Evolutionary conservation across 805 yeast species (phyloP), one percentile per base, ranked within the genome.

Genomic region (Lachancea quebecensis): DNA sequence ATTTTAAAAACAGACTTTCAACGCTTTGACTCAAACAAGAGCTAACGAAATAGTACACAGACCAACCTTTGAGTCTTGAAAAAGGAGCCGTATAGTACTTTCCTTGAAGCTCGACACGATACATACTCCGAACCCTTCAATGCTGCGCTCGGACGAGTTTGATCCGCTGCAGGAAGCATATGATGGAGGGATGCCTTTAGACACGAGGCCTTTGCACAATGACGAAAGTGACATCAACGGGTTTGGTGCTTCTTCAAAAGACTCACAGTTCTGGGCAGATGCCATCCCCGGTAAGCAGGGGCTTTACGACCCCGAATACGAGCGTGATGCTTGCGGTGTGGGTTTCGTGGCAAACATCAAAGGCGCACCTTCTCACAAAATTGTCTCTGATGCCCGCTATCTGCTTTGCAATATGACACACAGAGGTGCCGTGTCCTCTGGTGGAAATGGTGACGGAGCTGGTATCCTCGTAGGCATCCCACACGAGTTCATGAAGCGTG

Each of bases 361-460:
- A 66, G 97, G 97, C 46, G 63, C 73, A 28, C 77, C 81, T 25
- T 82, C 95, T 44, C 99, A 93, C 72, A 89, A 90, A 63, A 88
- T 91, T 56, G 89, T 91, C 49, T 81, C 95, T 35, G 98, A 93
- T 70, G 96, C 96, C 35, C 74, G 80, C 55, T 79, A 78, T 62
- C 71, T 91, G 58, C 79, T 91, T 45, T 90, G 98, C 72, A 91
- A 93, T 70, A 93, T 91, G 99, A 86, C 97, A 50, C 99, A 91
- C 68, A 81, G 99, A 71, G 99, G 99, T 63, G 98, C 98, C 35
- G 96, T 90, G 49, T 95, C 96, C 48, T 74, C 88, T 1, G 96
- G 90, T 61, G 95, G 97, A 17, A 96, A 91, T 65, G 99, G 99
- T 68, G 99, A 91, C 64, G 99, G 99, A 68, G 99, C 99, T 25